Conservation (phyloP, 2,329 filamentous ascomycete genomes). For the Aureobasidium sp. region DNA sequence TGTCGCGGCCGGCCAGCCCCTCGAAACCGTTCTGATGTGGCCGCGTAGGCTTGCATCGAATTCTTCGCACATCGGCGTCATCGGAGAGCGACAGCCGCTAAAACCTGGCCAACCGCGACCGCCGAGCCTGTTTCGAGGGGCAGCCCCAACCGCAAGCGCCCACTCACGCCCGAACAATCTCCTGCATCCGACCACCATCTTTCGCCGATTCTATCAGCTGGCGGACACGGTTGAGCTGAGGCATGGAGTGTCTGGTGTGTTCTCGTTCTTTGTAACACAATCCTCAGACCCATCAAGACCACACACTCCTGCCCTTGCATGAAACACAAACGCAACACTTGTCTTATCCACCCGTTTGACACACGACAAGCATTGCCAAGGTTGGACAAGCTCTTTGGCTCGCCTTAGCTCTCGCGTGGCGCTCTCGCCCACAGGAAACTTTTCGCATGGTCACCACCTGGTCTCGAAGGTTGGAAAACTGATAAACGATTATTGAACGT, state of each 20-base stretch:
- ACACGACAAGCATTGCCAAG: background rate
- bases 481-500: background rate
- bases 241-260: background rate
- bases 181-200: background rate
- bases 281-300: background rate
- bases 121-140: background rate
- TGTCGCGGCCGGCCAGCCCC: conserved; percentile 8
- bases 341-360: background rate
- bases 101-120: background rate
- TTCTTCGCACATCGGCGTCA: conserved; percentile 1
- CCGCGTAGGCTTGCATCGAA: conserved; percentile 13
- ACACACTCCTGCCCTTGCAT: background rate
- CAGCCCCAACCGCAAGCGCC: background rate
- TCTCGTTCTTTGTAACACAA: background rate
- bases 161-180: background rate
- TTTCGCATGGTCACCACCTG: background rate
- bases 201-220: background rate
- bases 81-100: conserved; percentile 1
- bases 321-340: background rate
- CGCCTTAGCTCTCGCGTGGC: background rate
- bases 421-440: background rate
- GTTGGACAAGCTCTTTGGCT: background rate
- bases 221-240: background rate
- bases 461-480: background rate
- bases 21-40: conserved; percentile 11